Evolutionary conservation across 331 rosid genomes (phyloP), one percentile per base, ranked within the genome.

Genomic region (Spiraea crenata): DNA sequence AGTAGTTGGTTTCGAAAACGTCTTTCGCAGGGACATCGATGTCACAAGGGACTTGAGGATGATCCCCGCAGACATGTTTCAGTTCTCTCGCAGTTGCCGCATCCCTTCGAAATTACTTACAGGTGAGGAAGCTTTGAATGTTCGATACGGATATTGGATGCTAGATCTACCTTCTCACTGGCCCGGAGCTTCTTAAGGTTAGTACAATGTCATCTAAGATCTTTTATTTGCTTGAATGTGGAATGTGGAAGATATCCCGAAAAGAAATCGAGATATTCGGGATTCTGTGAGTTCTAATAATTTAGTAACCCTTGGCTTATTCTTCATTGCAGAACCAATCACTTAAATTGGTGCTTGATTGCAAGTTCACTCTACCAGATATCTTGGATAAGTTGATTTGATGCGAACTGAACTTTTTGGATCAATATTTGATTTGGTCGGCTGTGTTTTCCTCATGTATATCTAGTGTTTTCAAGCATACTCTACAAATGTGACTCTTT

Each of bases 91-190:
- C 31, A 25, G 31, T 25, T 25, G 31, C 47, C 74, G 45, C n/a
- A 77, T 72, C 38, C 66, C 74, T 3, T 72, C 74, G 1, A 48
- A 66, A 51, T 62, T 59, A 35, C 77, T 78, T 11, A 66, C 74
- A 7, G 77, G 77, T 67, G 77, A 66, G 51, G 77, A 78, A 72
- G 65, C 70, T 39, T 50, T 57, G 0, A 67, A 72, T 52, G 57
- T 74, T 61, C 78, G 70, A 35, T 57, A 48, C 38, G 82, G 77
- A 52, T 73, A 63, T 48, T 64, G 65, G 50, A 78, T 58, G 65
- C 63, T 78, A 70, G 82, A 78, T 45, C 70, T 66, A 17, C 74
- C 82, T 4, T 77, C 78, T 25, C 31, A 67, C 74, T 50, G 70
- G 70, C 12, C 5, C 25, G 1, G 74, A 78, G 14, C 78, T 78